Evolutionary conservation across 2,329 filamentous ascomycete species (phyloP), one percentile per base, ranked within the genome.

Genomic region (Ophiostoma piceae): DNA sequence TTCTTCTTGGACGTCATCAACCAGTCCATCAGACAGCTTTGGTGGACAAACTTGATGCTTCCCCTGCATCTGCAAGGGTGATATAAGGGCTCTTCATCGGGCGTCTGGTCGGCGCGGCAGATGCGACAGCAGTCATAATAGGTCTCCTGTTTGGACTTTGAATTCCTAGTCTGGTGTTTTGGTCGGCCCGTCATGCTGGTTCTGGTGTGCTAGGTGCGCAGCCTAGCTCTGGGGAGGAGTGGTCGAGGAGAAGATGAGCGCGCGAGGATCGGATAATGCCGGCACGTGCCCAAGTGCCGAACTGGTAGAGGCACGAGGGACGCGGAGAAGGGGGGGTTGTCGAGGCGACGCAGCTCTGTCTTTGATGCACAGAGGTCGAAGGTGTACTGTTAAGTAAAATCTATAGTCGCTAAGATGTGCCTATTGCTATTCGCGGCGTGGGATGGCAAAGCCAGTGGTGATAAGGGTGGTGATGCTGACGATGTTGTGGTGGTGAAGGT

Each of bases 31-130:
- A 99, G 82, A 79, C 95, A 99, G 78, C 96, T 92, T 80, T 99
- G 95, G 79, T 99, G 95, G 72, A 99, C 95, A 77, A 91, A 97
- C 82, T 97, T 97, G 82, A 99, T 99, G 81, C 94, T 98, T 70
- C 95, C 95, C 77, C 92, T 97, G 82, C 95, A 99, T 83, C 97
- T 97, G 88, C 95, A 99, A 6, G 95, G 95, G 77, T 96, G 95
- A 82, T 97, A 99, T 54, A 99, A 85, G 71, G 92, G 93, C 77
- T 98, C 95, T 3, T 91, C 43, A 47, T 47, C 43, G 16, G 84
- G 79, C 1, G 90, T 91, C 69, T 87, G 92, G 79, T 99, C 96
- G 68, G 92, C 92, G 75, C 96, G 88, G 80, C 95, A 99, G 83
- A 99, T 99, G 72, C 95, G 90, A 82, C 95, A 99, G n/a, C 93